These are phyloP conservation scores for Eucalyptus rudis DNA, from an alignment of 345 rosid genomes.

Conservation along the genomic window DNA sequence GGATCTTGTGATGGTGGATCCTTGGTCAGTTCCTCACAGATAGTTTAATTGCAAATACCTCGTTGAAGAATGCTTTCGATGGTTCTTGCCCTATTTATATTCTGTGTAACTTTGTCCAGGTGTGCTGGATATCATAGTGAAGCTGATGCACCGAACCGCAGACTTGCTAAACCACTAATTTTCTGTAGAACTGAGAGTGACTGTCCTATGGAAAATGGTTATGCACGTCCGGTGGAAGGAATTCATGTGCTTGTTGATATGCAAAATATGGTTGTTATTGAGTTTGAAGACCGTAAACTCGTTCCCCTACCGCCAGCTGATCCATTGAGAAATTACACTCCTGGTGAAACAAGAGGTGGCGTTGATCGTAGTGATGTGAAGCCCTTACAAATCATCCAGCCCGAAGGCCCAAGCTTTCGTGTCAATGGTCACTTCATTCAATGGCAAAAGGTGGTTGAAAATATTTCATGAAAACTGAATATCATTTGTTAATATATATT, in stretches of 20 bases:
- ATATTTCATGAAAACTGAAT: background rate
- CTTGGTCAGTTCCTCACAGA: slow-evolving; percentile 29
- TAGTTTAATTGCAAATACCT: background rate
- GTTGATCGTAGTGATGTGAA: slow-evolving; percentile 73
- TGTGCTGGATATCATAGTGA: slow-evolving; percentile 61
- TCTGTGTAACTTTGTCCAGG: slow-evolving; percentile 15
- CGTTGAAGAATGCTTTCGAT: background rate
- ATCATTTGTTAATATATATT: background rate
- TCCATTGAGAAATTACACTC: slow-evolving; percentile 62
- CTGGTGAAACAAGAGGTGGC: slow-evolving; percentile 63
- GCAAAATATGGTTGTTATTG: slow-evolving; percentile 68
- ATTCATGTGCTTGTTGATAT: slow-evolving; percentile 62
- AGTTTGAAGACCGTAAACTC: slow-evolving; percentile 64
- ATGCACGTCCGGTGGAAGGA: slow-evolving; percentile 70
- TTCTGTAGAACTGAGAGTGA: slow-evolving; percentile 69
- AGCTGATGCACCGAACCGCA: slow-evolving; percentile 62
- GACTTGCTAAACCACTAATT: slow-evolving; percentile 58
- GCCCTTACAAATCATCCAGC: slow-evolving; percentile 57
- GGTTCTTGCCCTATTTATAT: background rate
- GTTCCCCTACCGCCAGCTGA: slow-evolving; percentile 66
- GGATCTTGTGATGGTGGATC: slow-evolving; percentile 77
- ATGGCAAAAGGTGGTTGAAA: slow-evolving; percentile 53
- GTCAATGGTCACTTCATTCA: slow-evolving; percentile 44
- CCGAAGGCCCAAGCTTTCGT: slow-evolving; percentile 74
- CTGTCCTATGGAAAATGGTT: slow-evolving; percentile 71